Evolutionary conservation across 129 eudicot species (phyloP), one percentile per base, ranked within the genome.

Genomic region (Pittosporum tobira): DNA sequence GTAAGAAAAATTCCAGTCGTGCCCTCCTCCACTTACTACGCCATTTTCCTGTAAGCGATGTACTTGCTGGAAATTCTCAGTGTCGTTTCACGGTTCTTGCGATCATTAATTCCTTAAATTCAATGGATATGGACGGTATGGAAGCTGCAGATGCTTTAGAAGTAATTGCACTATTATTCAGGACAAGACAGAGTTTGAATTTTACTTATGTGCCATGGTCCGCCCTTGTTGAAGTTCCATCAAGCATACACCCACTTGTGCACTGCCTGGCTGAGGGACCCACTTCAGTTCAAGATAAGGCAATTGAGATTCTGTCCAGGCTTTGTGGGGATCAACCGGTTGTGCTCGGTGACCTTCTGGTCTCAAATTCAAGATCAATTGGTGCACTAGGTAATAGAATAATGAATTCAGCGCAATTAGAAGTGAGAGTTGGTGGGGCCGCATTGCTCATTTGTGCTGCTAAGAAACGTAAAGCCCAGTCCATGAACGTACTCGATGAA

Each of bases 351-450:
- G 75, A 75, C 57, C 24, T 72, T 34, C 52, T 87, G 79, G 69
- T 79, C 6, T 64, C 72, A 38, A 68, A 73, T 63, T 62, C 80
- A 64, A 79, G 71, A 54, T 59, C 93, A 9, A 53, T 87, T 27
- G 70, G 75, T 54, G 80, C 83, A 21, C 75, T 87, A 56, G 85
- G 77, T 63, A 67, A 67, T 67, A 87, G 91, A 63, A 80, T 80
- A 63, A 61, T 80, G 65, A 67, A 74, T 21, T 82, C 93, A 36
- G 38, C 72, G 51, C 72, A 78, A 56, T 46, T 77, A 52, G 93
- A 87, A 72, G 93, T 87, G 50, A 77, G 82, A 74, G 77, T 79
- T 70, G 95, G 95, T 59, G 87, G 77, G 26, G 65, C 79, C 27
- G 65, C 79, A 19, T 69, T 87, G 65, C 74, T 82, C 56, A 75